A percentile compares a stretch with the other conserved stretches of the same genome.
phyloP scores from a whole-genome alignment of 1,284 basidiomycete species.

The Papiliotrema fonsecae region DNA sequence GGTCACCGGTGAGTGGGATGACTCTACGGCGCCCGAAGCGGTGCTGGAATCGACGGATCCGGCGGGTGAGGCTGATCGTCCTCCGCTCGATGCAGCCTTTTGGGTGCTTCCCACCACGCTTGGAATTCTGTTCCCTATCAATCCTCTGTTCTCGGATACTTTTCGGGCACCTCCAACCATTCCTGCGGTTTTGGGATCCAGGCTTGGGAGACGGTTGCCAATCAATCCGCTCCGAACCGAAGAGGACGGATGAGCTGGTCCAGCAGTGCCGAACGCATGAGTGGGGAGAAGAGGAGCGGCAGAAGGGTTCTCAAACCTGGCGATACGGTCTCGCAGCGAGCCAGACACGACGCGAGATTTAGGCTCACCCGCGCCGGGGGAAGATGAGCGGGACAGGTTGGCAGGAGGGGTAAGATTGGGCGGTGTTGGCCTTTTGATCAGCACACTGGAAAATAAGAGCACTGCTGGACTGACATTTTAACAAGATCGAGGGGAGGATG shows the following conservation, averaged over 20 bases:
- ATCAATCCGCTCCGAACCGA: slow-evolving; percentile 32
- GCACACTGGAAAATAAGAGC: no score
- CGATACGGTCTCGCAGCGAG: slow-evolving; percentile 46
- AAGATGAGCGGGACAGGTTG: slow-evolving; percentile 24
- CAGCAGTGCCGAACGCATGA: slow-evolving; percentile 29
- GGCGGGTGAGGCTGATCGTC: slow-evolving; percentile 28
- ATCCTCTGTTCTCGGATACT: slow-evolving; percentile 31
- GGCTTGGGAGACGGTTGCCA: slow-evolving; percentile 40
- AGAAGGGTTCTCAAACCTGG: slow-evolving; percentile 43
- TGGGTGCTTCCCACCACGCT: slow-evolving; percentile 5
- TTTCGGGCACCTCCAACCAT: slow-evolving; percentile 23
- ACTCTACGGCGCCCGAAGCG: slow-evolving; percentile 16
- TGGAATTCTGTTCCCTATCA: slow-evolving; percentile 44
- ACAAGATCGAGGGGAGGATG: no score
- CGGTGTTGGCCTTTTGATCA: slow-evolving; percentile 12
- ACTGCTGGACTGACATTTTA: no score
- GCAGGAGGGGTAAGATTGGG: slow-evolving; percentile 15
- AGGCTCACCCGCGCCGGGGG: slow-evolving; percentile 9
- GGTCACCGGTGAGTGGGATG: slow-evolving; percentile 25
- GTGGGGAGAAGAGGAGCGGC: slow-evolving; percentile 37
- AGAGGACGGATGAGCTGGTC: slow-evolving; percentile 11
- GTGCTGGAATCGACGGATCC: slow-evolving; percentile 29
- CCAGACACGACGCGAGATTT: slow-evolving; percentile 33
- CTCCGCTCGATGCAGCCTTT: not conserved
- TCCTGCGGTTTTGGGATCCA: slow-evolving; percentile 42